Base-by-base conservation (phyloP, 2,329 filamentous ascomycete species). In the Colletotrichum simmondsii region DNA sequence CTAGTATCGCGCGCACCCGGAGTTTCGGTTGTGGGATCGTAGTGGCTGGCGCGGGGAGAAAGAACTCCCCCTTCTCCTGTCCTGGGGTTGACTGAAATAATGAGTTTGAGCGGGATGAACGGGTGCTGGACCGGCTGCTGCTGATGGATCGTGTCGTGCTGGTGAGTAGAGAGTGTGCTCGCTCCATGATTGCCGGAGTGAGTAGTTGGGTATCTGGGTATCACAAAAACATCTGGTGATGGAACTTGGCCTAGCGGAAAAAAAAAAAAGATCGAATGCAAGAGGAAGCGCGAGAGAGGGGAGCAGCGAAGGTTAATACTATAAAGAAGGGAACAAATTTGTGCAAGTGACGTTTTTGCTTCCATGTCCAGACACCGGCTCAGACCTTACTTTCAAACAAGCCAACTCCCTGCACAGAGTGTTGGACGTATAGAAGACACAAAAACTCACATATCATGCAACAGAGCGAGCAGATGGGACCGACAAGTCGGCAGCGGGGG, bases 1-100 rank as follows among this genome's bases (percentile, higher is more conserved):
- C 82, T n/a, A 90, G 77, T 14, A 90, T 75, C 7, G 85, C 80
- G 73, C 83, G 84, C 26, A 88, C 77, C 66, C 84, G 80, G 61
- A 87, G 78, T 66, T 79, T 82, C 22, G 82, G 79, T 74, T 73
- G 71, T 59, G 65, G 57, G 64, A 73, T 71, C 68, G 67, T 73
- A 30, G 68, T 71, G 61, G 62, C 71, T 63, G 68, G 68, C n/a
- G 68, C 61, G 56, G 71, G 71, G 61, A 73, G 68, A 28, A 67
- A 63, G 68, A 73, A 73, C 56, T 73, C 71, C 57, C 71, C 71
- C 52, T 73, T 73, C 71, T 72, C 71, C 42, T 57, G 71, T 7
- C 56, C 46, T 52, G 68, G 68, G 24, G 68, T 59, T 19, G 58
- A 54, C 19, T 70, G 57, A 12, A 70, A 58, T 28, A 73, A 32